These are phyloP conservation scores for Candida pini DNA, from an alignment of 805 yeast species.

Conservation along the genomic window DNA sequence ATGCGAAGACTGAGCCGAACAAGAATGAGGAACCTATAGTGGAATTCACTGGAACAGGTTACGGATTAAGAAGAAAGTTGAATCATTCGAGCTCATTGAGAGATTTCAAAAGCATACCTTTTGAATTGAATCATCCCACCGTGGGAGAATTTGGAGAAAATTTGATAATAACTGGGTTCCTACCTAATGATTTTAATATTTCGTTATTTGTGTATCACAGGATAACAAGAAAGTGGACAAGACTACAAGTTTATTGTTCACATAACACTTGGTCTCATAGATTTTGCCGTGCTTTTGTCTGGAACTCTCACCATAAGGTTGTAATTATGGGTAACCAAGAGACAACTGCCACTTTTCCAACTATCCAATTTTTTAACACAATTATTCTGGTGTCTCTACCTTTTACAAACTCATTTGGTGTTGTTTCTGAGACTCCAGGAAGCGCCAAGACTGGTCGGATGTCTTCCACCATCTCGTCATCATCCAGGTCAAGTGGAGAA, in stretches of 20 bases:
- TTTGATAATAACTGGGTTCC: constrained; percentile 54
- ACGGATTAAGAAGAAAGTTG: constrained; percentile 9
- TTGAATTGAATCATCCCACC: constrained; percentile 46
- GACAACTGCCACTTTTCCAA: constrained; percentile 40
- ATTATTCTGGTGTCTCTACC: constrained; percentile 48
- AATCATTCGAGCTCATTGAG: constrained; percentile 2
- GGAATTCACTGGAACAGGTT: constrained; percentile 9
- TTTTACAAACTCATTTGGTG: constrained; percentile 39
- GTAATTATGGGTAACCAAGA: constrained; percentile 50
- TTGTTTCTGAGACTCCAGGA: constrained; percentile 5
- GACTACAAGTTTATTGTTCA: constrained; percentile 48
- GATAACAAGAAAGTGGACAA: constrained; percentile 59
- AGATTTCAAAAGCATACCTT: constrained; percentile 32
- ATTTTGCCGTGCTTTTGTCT: constrained; percentile 62
- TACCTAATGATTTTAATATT: constrained; percentile 41
- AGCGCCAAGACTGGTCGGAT: background rate
- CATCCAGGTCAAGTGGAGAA: background rate
- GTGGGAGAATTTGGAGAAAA: constrained; percentile 66
- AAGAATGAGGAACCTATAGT: constrained; percentile 21
- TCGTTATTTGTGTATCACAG: constrained; percentile 46
- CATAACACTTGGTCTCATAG: constrained; percentile 52
- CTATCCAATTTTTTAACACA: constrained; percentile 42
- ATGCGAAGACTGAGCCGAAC: constrained; percentile 4
- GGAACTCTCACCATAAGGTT: constrained; percentile 76
- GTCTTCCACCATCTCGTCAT: background rate